Evolutionary conservation across 2,329 filamentous ascomycete genomes (phyloP).

Genomic region (Pleomassaria siparia): DNA sequence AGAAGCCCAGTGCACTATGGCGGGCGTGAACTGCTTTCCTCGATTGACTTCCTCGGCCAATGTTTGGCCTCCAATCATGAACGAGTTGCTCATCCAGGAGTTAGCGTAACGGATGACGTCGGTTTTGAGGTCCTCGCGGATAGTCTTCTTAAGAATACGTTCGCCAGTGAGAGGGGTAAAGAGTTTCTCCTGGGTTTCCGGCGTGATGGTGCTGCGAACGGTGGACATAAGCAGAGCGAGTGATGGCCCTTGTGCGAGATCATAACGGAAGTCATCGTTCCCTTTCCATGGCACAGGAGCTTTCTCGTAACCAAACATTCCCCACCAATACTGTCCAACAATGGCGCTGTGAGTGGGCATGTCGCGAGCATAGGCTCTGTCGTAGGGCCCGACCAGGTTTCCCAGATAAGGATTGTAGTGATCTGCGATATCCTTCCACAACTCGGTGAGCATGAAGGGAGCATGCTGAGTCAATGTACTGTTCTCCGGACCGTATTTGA

Average conservation of each 20-base stretch:
- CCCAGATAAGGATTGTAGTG: slow-evolving; percentile 43
- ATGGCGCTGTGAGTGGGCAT: slow-evolving; percentile 46
- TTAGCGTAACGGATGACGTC: slow-evolving; percentile 37
- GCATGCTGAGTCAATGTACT: slow-evolving; percentile 35
- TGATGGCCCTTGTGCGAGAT: slow-evolving; percentile 45
- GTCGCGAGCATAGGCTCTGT: slow-evolving; percentile 45
- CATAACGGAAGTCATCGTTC: slow-evolving; percentile 47
- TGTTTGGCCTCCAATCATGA: slow-evolving; percentile 45
- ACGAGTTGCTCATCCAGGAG: slow-evolving; percentile 46
- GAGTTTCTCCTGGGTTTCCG: slow-evolving; percentile 4
- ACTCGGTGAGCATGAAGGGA: slow-evolving; percentile 27
- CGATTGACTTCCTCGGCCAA: slow-evolving; percentile 15
- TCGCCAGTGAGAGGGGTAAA: background rate
- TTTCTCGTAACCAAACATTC: slow-evolving; percentile 45
- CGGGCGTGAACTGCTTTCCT: slow-evolving; percentile 41
- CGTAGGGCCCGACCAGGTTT: slow-evolving; percentile 42
- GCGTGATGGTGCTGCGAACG: slow-evolving; percentile 5
- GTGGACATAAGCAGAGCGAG: slow-evolving; percentile 39
- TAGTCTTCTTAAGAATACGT: slow-evolving; percentile 6
- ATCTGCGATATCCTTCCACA: slow-evolving; percentile 42
- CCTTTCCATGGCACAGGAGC: slow-evolving; percentile 43
- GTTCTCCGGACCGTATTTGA: slow-evolving; percentile 40
- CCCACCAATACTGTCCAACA: slow-evolving; percentile 48
- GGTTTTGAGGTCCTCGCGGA: slow-evolving; percentile 34
- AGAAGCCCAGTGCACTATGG: slow-evolving; percentile 51